Conservation (phyloP, 2,329 filamentous ascomycete species). For the Knufia petricola region DNA sequence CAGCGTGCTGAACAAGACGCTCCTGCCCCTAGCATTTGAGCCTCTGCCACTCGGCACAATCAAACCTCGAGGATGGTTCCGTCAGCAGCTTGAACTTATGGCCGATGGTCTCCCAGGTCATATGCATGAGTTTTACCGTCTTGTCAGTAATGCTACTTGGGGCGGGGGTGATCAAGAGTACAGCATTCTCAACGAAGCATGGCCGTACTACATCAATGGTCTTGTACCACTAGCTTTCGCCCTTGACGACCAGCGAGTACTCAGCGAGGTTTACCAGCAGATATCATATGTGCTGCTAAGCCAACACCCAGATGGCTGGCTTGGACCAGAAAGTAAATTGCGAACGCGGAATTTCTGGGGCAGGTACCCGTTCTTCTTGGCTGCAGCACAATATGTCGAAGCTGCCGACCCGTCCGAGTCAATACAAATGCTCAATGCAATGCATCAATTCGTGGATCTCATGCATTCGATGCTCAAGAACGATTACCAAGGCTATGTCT, state of each 20-base stretch:
- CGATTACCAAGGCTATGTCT: conserved; percentile 43
- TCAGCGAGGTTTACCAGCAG: conserved; percentile 27
- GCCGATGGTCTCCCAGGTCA: conserved; percentile 46
- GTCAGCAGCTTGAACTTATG: conserved; percentile 40
- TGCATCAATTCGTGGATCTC: conserved; percentile 43
- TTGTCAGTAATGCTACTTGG: conserved; percentile 44
- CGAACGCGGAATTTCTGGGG: conserved; percentile 45
- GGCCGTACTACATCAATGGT: conserved; percentile 52
- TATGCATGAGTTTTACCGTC: conserved; percentile 47
- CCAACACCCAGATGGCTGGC: conserved; percentile 45
- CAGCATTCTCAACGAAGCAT: conserved; percentile 41
- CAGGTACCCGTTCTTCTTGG: conserved; percentile 42
- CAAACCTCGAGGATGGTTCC: conserved; percentile 43
- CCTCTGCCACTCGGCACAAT: conserved; percentile 42
- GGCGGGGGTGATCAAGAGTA: conserved; percentile 45
- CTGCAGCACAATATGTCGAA: conserved; percentile 38
- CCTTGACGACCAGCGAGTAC: conserved; percentile 39
- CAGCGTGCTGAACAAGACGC: conserved; percentile 6
- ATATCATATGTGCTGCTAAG: conserved; percentile 26
- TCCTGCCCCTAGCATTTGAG: conserved; percentile 30
- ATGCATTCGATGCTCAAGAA: conserved; percentile 47
- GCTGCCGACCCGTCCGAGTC: conserved; percentile 42
- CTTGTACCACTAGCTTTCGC: conserved; percentile 48
- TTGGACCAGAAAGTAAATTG: conserved; percentile 42
- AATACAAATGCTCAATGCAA: conserved; percentile 37